Evolutionary conservation across 305 asterid genomes (phyloP).

Genomic region (Fraxinus xanthoxyloides): DNA sequence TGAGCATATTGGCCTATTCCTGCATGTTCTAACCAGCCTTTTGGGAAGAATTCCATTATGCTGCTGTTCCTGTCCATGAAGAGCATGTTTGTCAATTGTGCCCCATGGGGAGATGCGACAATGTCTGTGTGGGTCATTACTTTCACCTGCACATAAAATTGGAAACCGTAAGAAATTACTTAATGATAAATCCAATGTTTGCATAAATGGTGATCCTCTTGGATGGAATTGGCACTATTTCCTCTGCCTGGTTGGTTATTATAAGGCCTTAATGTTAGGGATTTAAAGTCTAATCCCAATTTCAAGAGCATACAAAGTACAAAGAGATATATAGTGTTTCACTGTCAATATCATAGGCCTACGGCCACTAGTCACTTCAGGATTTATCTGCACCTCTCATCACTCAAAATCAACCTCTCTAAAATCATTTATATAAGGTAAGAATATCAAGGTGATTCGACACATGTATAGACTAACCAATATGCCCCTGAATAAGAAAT

Average conservation of each 20-base stretch:
- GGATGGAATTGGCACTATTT: neutral
- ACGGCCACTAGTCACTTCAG: no score
- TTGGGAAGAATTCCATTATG: conserved; percentile 63
- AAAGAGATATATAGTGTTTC: no score
- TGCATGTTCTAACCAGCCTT: conserved; percentile 62
- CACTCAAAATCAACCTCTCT: neutral
- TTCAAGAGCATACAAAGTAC: neutral
- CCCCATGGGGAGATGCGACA: conserved; percentile 59
- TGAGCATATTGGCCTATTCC: conserved; percentile 51
- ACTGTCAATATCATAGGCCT: no score
- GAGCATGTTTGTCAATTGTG: conserved; percentile 56
- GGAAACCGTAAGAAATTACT: neutral
- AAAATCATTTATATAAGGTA: no score
- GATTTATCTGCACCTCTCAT: neutral
- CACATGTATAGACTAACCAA: neutral
- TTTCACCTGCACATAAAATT: conserved; percentile 35
- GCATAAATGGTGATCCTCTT: neutral
- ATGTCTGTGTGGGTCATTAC: conserved; percentile 49
- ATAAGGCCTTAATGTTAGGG: neutral
- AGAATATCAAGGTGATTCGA: neutral
- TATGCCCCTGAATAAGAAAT: neutral
- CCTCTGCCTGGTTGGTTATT: neutral
- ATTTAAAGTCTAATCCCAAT: neutral
- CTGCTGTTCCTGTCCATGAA: conserved; percentile 57
- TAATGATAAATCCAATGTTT: neutral